phyloP scores from a whole-genome alignment of 257 asterid species.

The Nicotiana noctiflora region DNA sequence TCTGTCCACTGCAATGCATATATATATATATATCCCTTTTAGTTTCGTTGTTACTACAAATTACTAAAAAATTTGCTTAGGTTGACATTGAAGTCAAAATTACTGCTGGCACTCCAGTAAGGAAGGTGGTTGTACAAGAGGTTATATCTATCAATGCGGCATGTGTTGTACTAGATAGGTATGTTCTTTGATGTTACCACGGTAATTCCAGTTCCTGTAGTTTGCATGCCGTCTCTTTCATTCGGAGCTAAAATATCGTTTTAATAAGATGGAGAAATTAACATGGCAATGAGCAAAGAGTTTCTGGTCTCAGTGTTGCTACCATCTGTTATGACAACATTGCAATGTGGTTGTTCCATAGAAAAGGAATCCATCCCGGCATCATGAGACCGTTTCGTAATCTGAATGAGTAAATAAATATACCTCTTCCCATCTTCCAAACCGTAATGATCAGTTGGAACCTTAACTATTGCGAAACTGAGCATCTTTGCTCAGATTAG shows the following conservation, averaged over 20 bases:
- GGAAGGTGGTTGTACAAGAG: conserved; percentile 51
- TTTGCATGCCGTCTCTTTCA: not conserved
- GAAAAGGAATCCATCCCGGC: not conserved
- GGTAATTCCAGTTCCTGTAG: not conserved
- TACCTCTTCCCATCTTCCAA: not conserved
- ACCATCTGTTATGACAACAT: not conserved
- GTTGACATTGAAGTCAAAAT: conserved; percentile 70
- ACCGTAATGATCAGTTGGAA: not conserved
- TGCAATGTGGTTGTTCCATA: not conserved
- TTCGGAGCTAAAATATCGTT: not conserved
- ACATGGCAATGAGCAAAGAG: not conserved
- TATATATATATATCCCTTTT: not conserved
- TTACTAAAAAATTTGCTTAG: conserved; percentile 26
- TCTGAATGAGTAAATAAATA: not conserved
- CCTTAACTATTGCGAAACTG: not conserved
- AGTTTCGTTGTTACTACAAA: not conserved
- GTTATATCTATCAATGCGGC: conserved; percentile 33
- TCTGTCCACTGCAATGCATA: not conserved
- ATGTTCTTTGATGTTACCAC: conserved; percentile 7
- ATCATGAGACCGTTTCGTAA: not conserved
- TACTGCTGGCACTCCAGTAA: conserved; percentile 56
- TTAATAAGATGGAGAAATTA: not conserved
- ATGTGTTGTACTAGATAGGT: conserved; percentile 76
- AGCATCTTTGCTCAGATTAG: not conserved
- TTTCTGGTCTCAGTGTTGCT: conserved; percentile 1